Evolutionary conservation across 2,329 filamentous ascomycete species (phyloP).

Genomic region (Cordyceps militaris): DNA sequence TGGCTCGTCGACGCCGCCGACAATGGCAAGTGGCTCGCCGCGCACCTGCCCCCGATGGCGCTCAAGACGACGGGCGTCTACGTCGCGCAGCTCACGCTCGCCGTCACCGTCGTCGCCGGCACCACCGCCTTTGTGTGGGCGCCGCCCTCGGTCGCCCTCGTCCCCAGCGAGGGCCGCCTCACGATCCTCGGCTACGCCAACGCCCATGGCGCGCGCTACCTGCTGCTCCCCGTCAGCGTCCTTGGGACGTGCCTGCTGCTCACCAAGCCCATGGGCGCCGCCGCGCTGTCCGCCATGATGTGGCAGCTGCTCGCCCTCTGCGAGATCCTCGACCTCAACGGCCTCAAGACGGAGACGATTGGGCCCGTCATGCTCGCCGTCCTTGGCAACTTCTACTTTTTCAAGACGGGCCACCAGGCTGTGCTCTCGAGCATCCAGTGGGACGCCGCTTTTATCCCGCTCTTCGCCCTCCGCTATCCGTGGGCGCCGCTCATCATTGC

Average conservation of each 20-base stretch:
- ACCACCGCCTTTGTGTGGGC: slow-evolving; percentile 81
- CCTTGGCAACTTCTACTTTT: slow-evolving; percentile 91
- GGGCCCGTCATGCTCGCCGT: slow-evolving; percentile 78
- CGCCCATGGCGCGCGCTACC: slow-evolving; percentile 83
- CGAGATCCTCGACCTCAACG: slow-evolving; percentile 56
- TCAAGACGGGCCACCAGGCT: slow-evolving; percentile 96
- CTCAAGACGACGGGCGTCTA: slow-evolving; percentile 71
- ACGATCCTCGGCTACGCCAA: slow-evolving; percentile 89
- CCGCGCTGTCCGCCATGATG: slow-evolving; percentile 71
- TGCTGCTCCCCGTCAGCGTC: slow-evolving; percentile 75
- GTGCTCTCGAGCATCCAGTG: slow-evolving; percentile 84
- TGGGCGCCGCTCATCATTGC: slow-evolving; percentile 77
- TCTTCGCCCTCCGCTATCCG: slow-evolving; percentile 77
- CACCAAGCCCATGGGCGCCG: slow-evolving; percentile 90
- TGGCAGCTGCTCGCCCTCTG: slow-evolving; percentile 83
- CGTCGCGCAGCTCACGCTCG: slow-evolving; percentile 73
- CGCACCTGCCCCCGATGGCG: slow-evolving; percentile 43
- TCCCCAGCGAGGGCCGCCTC: slow-evolving; percentile 50
- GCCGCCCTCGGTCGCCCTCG: slow-evolving; percentile 73
- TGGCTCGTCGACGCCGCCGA: slow-evolving; percentile 89
- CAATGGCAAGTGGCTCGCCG: slow-evolving; percentile 71
- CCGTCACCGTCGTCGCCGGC: slow-evolving; percentile 73
- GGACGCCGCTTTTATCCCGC: slow-evolving; percentile 89
- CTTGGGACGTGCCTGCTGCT: slow-evolving; percentile 70
- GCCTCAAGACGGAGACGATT: slow-evolving; percentile 60